Evolutionary conservation across 345 rosid species (phyloP), one percentile per base, ranked within the genome.

Genomic region (Camelina neglecta): DNA sequence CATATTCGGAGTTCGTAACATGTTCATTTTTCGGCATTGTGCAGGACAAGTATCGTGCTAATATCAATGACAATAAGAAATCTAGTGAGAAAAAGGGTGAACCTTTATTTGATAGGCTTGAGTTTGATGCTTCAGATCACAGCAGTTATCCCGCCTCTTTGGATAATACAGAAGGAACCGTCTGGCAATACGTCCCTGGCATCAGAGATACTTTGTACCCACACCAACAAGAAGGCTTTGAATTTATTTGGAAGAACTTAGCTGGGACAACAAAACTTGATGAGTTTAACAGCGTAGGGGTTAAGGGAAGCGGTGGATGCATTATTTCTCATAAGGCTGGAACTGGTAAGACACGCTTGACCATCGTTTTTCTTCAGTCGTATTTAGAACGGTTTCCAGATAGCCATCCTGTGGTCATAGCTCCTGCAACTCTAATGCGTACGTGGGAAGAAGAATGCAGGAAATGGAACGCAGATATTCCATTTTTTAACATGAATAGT

Each of bases 261-360:
- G 93, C 86, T 5, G 96, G 98, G 70, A 83, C 86, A n/a, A 82
- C 85, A 38, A 41, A 80, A 8, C 83, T 85, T n/a, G 84, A 86
- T 8, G 80, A 88, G 72, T 39, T 89, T 79, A 72, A 75, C 67
- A 79, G 74, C 75, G 18, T 67, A 47, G 70, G 26, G 49, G 69
- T 33, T 15, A 78, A 20, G 36, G 56, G 41, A 61, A 44, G 75
- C 18, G 82, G 75, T 12, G 98, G 98, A 21, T 93, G 98, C 74
- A 80, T 93, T 21, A 87, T 91, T 51, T 89, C 97, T 0, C 98
- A 93, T 68, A 85, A 89, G 20, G 91, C 96, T 5, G 97, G 98
- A 36, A 89, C 98, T 0, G 97, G 97, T 24, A 93, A 93, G 80
- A 87, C 98, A 15, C 90, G 90, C n/a, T 79, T 93, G 47, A 73